Base-by-base conservation (phyloP, 306 rosid genomes). In the Bauhinia variegata region DNA sequence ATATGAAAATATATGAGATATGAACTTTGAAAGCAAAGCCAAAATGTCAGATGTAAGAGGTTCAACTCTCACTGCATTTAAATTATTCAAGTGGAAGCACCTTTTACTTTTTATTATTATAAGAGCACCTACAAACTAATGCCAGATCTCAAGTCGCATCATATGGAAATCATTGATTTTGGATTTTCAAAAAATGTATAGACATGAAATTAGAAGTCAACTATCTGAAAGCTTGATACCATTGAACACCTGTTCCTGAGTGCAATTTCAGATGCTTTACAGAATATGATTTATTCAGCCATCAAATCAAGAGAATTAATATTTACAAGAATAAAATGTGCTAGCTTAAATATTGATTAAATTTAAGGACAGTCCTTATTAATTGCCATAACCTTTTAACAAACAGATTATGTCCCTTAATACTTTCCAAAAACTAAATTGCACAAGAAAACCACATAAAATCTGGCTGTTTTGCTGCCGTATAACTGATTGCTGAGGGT, bases 401-500 rank as follows among this genome's bases (percentile, higher is more conserved):
- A 3, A 8, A 19, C 2, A 4, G 8, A 51, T 10, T 0, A 19
- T 8, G 30, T 18, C 34, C 13, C 2, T 19, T 10, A 8, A 51
- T 4, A 1, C 4, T 51, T 51, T 23, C 4, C 1, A 51, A 51
- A 51, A 6, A 18, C 19, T 2, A n/a, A 11, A 42, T 11, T 42
- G 13, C 5, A 75, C 32, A 66, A 8, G 23, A 11, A 58, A 18
- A 67, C 32, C 55, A 5, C 8, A 16, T 11, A 41, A 47, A 64
- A 63, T 36, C 62, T 44, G 34, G 57, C 46, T 68, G 63, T 43
- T 65, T 8, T 42, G 38, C 23, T 43, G 60, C 56, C 42, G 54
- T 54, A 56, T 42, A 56, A 49, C 31, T 47, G 52, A 48, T 43
- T 17, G 38, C 30, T 19, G 62, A 33, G 55, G 50, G 23, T 37